phyloP scores from a whole-genome alignment of 2,329 filamentous ascomycete genomes.

The Pseudocercospora vitis region DNA sequence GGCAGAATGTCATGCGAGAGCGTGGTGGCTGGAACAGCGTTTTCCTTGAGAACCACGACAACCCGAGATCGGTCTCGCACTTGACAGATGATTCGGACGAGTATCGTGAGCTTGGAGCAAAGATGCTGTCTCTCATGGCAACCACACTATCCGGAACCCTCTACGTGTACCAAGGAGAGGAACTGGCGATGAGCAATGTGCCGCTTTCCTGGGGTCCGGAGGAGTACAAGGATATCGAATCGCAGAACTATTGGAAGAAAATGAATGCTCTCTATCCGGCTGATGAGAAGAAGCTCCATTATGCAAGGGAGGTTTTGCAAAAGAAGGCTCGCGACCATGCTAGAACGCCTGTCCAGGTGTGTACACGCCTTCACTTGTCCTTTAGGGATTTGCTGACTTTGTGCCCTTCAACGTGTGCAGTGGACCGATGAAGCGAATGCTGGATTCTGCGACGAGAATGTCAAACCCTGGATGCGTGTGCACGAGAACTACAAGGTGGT shows the following conservation, averaged over 20 bases:
- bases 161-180: conserved; percentile 54
- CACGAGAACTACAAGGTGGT: conserved; percentile 55
- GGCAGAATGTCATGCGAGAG: conserved; percentile 52
- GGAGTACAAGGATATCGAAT: conserved; percentile 56
- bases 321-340: conserved; percentile 46
- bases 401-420: too few relatives aligned
- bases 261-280: conserved; percentile 42
- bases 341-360: conserved; percentile 65
- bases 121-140: conserved; percentile 51
- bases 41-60: conserved; percentile 56
- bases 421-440: conserved; percentile 60
- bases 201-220: conserved; percentile 45
- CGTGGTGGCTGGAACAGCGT: conserved; percentile 53
- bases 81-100: conserved; percentile 51
- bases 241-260: conserved; percentile 57
- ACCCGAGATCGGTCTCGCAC: conserved; percentile 49
- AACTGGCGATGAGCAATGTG: conserved; percentile 54
- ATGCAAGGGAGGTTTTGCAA: conserved; percentile 22
- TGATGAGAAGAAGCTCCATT: conserved; percentile 22
- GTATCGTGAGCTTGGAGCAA: conserved; percentile 49
- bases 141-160: conserved; percentile 51
- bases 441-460: conserved; percentile 59
- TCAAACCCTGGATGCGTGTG: conserved; percentile 61
- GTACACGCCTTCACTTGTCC: too few relatives aligned
- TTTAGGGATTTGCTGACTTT: too few relatives aligned